Evolutionary conservation across 2,329 filamentous ascomycete species (phyloP), one percentile per base, ranked within the genome.

Genomic region (Helminthosporium solani): DNA sequence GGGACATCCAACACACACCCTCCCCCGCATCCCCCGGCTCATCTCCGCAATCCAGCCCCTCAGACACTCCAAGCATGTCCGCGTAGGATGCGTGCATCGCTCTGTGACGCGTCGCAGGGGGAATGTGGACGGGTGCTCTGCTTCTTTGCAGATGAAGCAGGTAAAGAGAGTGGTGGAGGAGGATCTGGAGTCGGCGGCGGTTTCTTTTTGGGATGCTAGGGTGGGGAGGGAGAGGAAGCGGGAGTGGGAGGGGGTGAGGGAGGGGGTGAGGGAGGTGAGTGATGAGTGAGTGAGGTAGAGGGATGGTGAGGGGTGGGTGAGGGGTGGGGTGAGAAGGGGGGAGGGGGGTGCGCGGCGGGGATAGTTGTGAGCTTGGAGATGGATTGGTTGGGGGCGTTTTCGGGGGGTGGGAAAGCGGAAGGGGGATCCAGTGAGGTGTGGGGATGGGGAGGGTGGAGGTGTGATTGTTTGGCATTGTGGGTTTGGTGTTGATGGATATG

Each of bases 1-100:
- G 0, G 62, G 63, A 53, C 65, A 68, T 4, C 50, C 52, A 20
- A 54, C 6, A 50, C 51, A 20, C 55, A 61, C 14, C 47, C 44
- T 11, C 56, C 53, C 42, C 52, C 54, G 4, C 58, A 21, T 44
- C 49, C 3, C 39, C 52, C 14, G 53, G 49, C 25, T 61, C 50
- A 39, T 57, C 9, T 46, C 47, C n/a, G 57, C 51, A 1, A 68
- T 50, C 56, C 63, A 64, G 1, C 43, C 34, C 40, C 61, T 53
- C 23, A 67, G 46, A 23, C 65, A 68, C 4, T 47, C 44, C 15
- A 50, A 45, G 34, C 65, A 68, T 19, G 60, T 61, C 5, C 61
- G 53, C 20, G 60, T 52, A n/a, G 60, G 53, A 37, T 68, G 65
- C 53, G 52, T 52, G 34, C 65, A 68, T 15, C 54, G 57, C 1